Percentiles rank a stretch among this genome's conserved stretches.
These are phyloP conservation scores for Sporothrix protearum DNA, from an alignment of 2,329 filamentous ascomycete genomes.

Conservation along the genomic window DNA sequence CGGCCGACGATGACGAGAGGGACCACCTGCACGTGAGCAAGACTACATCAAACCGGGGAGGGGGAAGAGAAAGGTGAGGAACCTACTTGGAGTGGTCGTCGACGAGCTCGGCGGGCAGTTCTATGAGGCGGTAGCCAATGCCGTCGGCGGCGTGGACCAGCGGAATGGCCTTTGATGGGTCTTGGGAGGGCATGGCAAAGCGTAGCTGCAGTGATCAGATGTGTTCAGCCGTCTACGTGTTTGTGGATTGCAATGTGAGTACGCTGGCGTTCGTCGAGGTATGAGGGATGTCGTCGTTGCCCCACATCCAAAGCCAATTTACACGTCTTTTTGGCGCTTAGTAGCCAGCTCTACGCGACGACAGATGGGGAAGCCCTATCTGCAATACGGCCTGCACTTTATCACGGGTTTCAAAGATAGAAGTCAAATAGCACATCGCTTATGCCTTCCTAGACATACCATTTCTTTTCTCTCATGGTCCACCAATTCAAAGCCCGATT, in stretches of 20 bases:
- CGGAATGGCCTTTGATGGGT: constrained; percentile 44
- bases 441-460: background rate
- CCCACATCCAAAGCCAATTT: constrained; percentile 10
- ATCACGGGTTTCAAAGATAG: background rate
- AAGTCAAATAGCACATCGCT: background rate
- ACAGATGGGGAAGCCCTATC: background rate
- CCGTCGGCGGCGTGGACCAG: constrained; percentile 49
- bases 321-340: constrained; percentile 11
- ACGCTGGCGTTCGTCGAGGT: too few species aligned
- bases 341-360: background rate
- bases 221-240: background rate
- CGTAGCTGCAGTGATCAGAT: background rate
- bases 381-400: too few species aligned
- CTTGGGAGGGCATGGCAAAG: constrained; percentile 45
- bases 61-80: constrained; percentile 11
- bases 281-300: background rate
- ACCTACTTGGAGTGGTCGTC: constrained; percentile 48
- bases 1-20: constrained; percentile 46
- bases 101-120: constrained; percentile 58
- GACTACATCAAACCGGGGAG: background rate
- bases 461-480: background rate
- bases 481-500: background rate
- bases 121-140: constrained; percentile 57
- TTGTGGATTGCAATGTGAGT: background rate
- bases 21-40: constrained; percentile 29